Base-by-base conservation (phyloP, 257 asterid species). In the Petunia axillaris region DNA sequence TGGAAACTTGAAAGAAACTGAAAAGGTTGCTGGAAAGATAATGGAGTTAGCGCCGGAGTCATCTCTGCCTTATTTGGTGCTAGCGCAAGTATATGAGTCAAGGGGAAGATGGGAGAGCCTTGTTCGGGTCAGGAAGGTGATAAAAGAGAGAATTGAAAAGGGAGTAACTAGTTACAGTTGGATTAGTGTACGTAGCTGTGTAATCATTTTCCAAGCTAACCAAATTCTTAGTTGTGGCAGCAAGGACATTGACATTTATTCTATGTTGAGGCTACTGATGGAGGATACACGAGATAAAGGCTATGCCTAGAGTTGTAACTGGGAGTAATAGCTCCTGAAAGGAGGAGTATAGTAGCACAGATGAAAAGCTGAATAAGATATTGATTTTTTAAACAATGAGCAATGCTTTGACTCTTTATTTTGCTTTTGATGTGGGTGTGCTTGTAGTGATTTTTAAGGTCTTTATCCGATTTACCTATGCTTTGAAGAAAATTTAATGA, bases 21-120 rank as follows among this genome's bases (percentile, higher is more conserved):
- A 91, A 85, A 68, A 64, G 44, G 83, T 88, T 80, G 89, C 94
- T 25, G 88, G 89, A 79, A 87, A 84, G 82, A 82, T 90, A 89
- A 86, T 86, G 85, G 91, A 87, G 78, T 84, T 85, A 81, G 85
- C 86, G 78, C 84, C 91, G 62, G 81, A 83, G 73, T 87, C 91
- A 2, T 70, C 84, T 73, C 84, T 91, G 40, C 88, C 90, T 25
- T 91, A 87, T 86, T 81, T 80, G 75, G 84, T 87, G 81, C 79
- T 93, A 87, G 88, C 91, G 2, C 75, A 87, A 68, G 84, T 75
- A 25, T 93, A 88, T 11, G 93, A 88, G 83, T 80, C 66, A 48
- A 81, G 77, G 53, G 92, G 91, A 50, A 90, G 86, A 85, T 93
- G 97, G 97, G 97, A 93, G 79, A 87, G 93, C 77, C 84, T 90